These are phyloP conservation scores for Aaosphaeria arxii DNA, from an alignment of 2,329 filamentous ascomycete genomes.

Conservation along the genomic window DNA sequence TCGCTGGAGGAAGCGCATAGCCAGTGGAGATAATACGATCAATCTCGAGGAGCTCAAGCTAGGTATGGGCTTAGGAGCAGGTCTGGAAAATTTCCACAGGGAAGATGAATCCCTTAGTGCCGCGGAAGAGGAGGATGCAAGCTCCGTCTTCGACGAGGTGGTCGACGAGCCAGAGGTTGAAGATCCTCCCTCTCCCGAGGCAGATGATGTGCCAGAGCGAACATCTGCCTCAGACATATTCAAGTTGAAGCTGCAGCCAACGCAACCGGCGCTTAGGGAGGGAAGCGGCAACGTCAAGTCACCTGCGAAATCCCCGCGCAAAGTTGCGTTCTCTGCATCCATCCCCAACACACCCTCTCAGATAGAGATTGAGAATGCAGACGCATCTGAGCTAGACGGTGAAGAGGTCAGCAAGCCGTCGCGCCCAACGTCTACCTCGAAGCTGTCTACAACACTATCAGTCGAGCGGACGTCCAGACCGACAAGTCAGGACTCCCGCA, in stretches of 20 bases:
- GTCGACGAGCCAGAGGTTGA: slow-evolving; percentile 18
- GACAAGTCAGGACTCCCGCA: slow-evolving; percentile 22
- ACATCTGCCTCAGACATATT: slow-evolving; percentile 27
- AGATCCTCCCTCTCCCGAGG: slow-evolving; percentile 22
- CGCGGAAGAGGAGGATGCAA: slow-evolving; percentile 22
- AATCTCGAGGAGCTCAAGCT: slow-evolving; percentile 60
- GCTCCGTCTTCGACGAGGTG: slow-evolving; percentile 30
- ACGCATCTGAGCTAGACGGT: slow-evolving; percentile 22
- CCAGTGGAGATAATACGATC: slow-evolving; percentile 65
- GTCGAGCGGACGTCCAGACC: slow-evolving; percentile 18
- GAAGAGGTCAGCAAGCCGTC: slow-evolving; percentile 14
- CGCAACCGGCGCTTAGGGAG: slow-evolving; percentile 31
- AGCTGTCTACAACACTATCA: slow-evolving; percentile 15
- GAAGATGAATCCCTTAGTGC: slow-evolving; percentile 25
- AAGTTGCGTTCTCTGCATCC: slow-evolving; percentile 37
- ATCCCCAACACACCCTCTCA: slow-evolving; percentile 32
- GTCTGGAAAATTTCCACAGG: slow-evolving; percentile 31
- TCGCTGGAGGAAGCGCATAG: slow-evolving; percentile 83
- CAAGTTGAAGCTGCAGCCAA: slow-evolving; percentile 30
- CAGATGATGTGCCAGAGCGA: slow-evolving; percentile 14
- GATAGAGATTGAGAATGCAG: slow-evolving; percentile 29
- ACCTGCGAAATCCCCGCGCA: slow-evolving; percentile 35
- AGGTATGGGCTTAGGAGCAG: slow-evolving; percentile 58
- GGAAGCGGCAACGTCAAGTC: slow-evolving; percentile 33
- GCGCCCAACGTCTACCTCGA: neutral